Conservation (phyloP, 768 basidiomycete species). For the Harrya chromipes region DNA sequence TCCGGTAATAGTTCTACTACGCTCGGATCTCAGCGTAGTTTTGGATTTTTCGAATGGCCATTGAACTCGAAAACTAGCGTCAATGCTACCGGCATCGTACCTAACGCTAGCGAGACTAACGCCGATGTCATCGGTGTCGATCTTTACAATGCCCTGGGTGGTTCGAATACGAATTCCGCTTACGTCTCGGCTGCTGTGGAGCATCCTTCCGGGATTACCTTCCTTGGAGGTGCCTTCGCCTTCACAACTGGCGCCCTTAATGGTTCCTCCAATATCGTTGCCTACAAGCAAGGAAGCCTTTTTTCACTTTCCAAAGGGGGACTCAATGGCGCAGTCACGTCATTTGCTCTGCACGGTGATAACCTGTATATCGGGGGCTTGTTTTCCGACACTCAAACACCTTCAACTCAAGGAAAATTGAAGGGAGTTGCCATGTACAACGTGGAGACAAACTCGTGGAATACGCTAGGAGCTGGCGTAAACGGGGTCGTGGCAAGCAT, state of each 20-base stretch:
- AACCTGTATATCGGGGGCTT: slow-evolving; percentile 83
- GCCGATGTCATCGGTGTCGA: slow-evolving; percentile 62
- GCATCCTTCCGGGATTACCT: slow-evolving; percentile 62
- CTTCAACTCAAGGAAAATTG: slow-evolving; percentile 51
- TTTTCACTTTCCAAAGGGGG: slow-evolving; percentile 58
- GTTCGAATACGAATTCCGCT: slow-evolving; percentile 33
- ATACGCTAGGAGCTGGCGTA: slow-evolving; percentile 65
- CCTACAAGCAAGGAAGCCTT: slow-evolving; percentile 59
- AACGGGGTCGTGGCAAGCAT: slow-evolving; percentile 73
- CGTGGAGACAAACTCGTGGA: slow-evolving; percentile 62
- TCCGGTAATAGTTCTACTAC: slow-evolving; percentile 31
- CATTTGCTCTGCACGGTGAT: slow-evolving; percentile 60
- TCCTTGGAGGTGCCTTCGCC: slow-evolving; percentile 76
- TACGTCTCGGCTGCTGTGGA: slow-evolving; percentile 56
- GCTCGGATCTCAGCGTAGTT: slow-evolving; percentile 45
- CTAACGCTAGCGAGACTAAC: slow-evolving; percentile 68
- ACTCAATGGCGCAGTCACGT: slow-evolving; percentile 73
- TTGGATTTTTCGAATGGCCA: slow-evolving; percentile 92
- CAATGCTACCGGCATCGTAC: slow-evolving; percentile 60
- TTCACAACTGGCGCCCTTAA: slow-evolving; percentile 54
- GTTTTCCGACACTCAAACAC: slow-evolving; percentile 66
- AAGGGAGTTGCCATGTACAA: slow-evolving; percentile 71
- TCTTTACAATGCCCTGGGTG: slow-evolving; percentile 60
- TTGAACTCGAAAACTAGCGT: slow-evolving; percentile 40
- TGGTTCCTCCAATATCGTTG: slow-evolving; percentile 67